Base-by-base conservation (phyloP, 345 rosid genomes). In the Alliaria petiolata region DNA sequence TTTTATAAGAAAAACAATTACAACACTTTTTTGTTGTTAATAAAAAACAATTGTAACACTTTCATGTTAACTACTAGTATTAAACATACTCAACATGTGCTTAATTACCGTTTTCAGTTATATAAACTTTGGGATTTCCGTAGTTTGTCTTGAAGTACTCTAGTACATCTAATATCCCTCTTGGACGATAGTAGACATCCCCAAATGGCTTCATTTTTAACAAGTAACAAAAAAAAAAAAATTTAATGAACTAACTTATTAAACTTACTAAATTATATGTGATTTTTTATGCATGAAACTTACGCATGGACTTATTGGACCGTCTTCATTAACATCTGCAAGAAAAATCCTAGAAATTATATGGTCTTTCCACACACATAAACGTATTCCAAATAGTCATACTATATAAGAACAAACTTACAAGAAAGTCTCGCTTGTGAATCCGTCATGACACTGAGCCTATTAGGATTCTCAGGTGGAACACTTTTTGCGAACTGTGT, bases 61-160 rank as follows among this genome's bases (percentile, higher is more conserved):
- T 22, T n/a, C n/a, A 3, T 22, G n/a, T n/a, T n/a, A n/a, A 22
- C n/a, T n/a, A 22, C 25, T 22, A 22, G 2, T 22, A 22, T 22
- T 22, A 22, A 22, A 22, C 25, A 22, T 22, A 22, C 3, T 22
- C 25, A 22, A 1, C 3, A 39, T 31, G 22, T 44, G 16, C 52
- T 44, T n/a, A n/a, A n/a, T n/a, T 8, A 69, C 74, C 74, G 17
- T 69, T 69, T 43, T 69, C 66, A 8, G 74, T 57, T 36, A 69
- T 69, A 36, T 69, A 69, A 20, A 69, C 8, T 33, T 43, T 43
- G 0, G 74, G 74, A 31, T 45, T 58, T 9, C 20, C 53, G 12
- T 34, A 69, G 10, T 69, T 69, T 5, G 8, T 9, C 31, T 43
- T 69, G 26, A 57, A 31, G 65, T 57, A 69, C 47, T 56, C 36